Percentiles rank a stretch among this genome's conserved stretches.
Conservation (phyloP, 2,329 filamentous ascomycete genomes). For the Penicillium sp. region DNA sequence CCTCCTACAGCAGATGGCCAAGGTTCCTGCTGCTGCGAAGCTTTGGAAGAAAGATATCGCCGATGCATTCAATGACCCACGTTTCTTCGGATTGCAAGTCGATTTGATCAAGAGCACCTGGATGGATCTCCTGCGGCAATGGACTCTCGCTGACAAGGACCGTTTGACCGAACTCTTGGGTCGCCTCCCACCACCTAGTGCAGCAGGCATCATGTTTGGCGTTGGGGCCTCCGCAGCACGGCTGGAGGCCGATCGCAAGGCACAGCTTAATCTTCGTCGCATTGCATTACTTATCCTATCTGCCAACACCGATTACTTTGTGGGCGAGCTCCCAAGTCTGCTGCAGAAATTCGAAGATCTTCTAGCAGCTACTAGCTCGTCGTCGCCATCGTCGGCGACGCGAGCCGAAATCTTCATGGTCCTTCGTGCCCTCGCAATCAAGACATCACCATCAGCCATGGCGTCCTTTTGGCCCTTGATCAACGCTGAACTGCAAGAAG, state of each 20-base stretch:
- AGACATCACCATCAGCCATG: constrained; percentile 77
- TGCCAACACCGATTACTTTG: constrained; percentile 76
- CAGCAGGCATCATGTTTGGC: constrained; percentile 97
- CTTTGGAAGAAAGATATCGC: constrained; percentile 89
- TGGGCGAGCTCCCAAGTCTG: constrained; percentile 72
- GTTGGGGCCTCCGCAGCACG: constrained; percentile 92
- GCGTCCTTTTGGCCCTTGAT: constrained; percentile 88
- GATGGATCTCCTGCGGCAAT: constrained; percentile 83
- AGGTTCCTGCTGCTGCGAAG: constrained; percentile 79
- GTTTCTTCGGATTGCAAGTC: constrained; percentile 76
- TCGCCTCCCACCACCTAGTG: constrained; percentile 81
- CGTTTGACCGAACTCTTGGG: constrained; percentile 78
- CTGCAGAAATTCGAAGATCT: constrained; percentile 87
- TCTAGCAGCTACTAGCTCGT: constrained; percentile 78
- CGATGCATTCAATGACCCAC: constrained; percentile 88
- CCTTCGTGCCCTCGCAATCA: constrained; percentile 78
- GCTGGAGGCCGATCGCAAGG: constrained; percentile 91
- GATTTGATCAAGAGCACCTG: constrained; percentile 72
- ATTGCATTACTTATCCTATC: constrained; percentile 80
- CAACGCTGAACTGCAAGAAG: constrained; percentile 81
- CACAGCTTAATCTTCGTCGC: constrained; percentile 85
- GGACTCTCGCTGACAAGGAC: constrained; percentile 85
- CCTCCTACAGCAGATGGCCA: constrained; percentile 76
- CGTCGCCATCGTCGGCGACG: constrained; percentile 88
- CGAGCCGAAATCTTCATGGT: constrained; percentile 90